A percentile compares a stretch with the other conserved stretches of the same genome.
phyloP scores from a whole-genome alignment of 2,329 filamentous ascomycete genomes.

The Stemphylium lycopersici region DNA sequence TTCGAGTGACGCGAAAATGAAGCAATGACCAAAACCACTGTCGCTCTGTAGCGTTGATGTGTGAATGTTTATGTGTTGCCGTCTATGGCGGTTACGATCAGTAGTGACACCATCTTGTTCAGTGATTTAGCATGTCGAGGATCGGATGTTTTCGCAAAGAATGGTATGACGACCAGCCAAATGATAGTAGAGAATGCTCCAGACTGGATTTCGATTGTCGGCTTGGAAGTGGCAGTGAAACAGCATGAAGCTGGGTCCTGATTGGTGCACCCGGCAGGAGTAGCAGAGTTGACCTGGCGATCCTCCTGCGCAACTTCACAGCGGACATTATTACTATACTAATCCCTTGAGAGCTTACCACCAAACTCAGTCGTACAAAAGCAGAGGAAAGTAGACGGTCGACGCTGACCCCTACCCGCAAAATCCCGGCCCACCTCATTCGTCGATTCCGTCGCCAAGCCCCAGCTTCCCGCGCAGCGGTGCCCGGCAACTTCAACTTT shows the following conservation, averaged over 20 bases:
- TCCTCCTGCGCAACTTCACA: too few relatives aligned
- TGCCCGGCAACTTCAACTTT: constrained; percentile 22
- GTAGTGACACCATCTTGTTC: too few relatives aligned
- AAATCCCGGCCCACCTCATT: constrained; percentile 31
- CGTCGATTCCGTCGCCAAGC: constrained; percentile 19
- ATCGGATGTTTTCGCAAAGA: too few relatives aligned
- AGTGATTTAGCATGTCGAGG: too few relatives aligned
- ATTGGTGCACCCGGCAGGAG: too few relatives aligned
- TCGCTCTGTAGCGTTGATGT: not conserved
- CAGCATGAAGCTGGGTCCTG: too few relatives aligned
- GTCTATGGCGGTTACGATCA: not conserved
- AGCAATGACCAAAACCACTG: constrained; percentile 23
- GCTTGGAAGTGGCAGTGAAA: too few relatives aligned
- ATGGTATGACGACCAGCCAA: too few relatives aligned
- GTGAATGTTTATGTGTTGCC: not conserved
- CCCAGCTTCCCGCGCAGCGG: constrained; percentile 6
- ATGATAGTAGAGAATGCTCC: too few relatives aligned
- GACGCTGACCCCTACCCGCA: constrained; percentile 28
- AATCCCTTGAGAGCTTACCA: not conserved
- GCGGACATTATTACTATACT: not conserved
- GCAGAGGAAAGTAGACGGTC: not conserved
- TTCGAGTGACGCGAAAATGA: constrained; percentile 36
- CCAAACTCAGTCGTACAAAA: not conserved
- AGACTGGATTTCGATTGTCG: too few relatives aligned
- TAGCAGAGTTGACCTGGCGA: too few relatives aligned